A percentile compares a stretch with the other conserved stretches of the same genome.
Conservation (phyloP, 805 yeast genomes). For the Ogataea zsoltii region DNA sequence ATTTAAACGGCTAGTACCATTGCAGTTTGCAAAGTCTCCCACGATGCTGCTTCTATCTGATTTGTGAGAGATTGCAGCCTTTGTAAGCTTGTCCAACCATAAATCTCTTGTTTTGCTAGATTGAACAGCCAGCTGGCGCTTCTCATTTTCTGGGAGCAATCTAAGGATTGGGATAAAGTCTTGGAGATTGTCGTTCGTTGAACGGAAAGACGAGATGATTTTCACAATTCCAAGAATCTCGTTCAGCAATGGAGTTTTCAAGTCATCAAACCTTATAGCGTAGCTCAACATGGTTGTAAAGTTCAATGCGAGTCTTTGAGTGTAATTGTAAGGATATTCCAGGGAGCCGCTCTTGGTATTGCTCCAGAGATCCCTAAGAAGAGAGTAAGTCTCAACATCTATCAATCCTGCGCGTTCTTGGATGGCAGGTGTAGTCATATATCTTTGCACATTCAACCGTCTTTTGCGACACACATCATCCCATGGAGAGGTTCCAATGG, state of each 20-base stretch:
- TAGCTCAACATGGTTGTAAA: conserved; percentile 40
- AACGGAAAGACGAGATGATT: conserved; percentile 33
- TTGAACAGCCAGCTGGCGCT: conserved; percentile 27
- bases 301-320: conserved; percentile 39
- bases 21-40: conserved; percentile 36
- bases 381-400: conserved; percentile 36
- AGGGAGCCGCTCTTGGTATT: conserved; percentile 15
- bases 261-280: conserved; percentile 38
- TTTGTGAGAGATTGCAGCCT: conserved; percentile 24
- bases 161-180: conserved; percentile 40
- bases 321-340: conserved; percentile 28
- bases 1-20: conserved; percentile 22
- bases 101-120: conserved; percentile 32
- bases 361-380: conserved; percentile 30
- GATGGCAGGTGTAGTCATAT: conserved; percentile 40
- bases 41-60: conserved; percentile 35
- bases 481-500: conserved; percentile 47
- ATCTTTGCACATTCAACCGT: conserved; percentile 39
- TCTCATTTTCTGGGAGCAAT: conserved; percentile 31
- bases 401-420: conserved; percentile 35
- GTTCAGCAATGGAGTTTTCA: conserved; percentile 28
- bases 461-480: conserved; percentile 38
- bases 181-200: conserved; percentile 39
- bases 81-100: conserved; percentile 33
- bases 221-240: conserved; percentile 35